A percentile compares a stretch with the other conserved stretches of the same genome.
These are phyloP conservation scores for Effrenium voratum DNA, from an alignment of 73 alveolate species.

Conservation along the genomic window DNA sequence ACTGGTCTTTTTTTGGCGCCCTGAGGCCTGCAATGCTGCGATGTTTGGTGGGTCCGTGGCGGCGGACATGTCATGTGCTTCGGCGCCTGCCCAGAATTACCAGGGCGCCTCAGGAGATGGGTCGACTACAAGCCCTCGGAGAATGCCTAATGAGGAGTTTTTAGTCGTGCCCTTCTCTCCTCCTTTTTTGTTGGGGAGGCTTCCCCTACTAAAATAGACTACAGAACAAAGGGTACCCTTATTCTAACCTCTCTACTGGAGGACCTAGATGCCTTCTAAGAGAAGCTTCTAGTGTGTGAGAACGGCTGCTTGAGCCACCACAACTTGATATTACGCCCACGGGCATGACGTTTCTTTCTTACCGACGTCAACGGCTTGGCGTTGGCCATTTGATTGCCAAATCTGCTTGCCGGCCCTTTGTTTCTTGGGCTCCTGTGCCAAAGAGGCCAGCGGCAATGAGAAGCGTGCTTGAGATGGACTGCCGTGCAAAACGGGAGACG, in stretches of 20 bases:
- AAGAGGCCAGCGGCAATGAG: no score
- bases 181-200: not conserved
- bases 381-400: no score
- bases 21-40: slow-evolving; percentile 67
- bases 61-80: slow-evolving; percentile 88
- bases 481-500: no score
- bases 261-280: not conserved
- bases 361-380: no score
- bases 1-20: not conserved
- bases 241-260: not conserved
- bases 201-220: not conserved
- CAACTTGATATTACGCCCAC: no score
- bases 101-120: slow-evolving; percentile 61
- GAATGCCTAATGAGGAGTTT: not conserved
- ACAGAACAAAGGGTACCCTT: not conserved
- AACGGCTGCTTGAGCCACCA: no score
- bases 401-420: no score
- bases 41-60: slow-evolving; percentile 77
- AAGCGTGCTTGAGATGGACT: no score
- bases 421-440: no score
- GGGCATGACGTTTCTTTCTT: no score
- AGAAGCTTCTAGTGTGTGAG: no score
- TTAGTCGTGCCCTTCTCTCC: not conserved
- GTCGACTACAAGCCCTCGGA: slow-evolving; percentile 3
- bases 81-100: slow-evolving; percentile 45